Conservation (phyloP, 257 asterid genomes). For the Nicotiana paniculata region DNA sequence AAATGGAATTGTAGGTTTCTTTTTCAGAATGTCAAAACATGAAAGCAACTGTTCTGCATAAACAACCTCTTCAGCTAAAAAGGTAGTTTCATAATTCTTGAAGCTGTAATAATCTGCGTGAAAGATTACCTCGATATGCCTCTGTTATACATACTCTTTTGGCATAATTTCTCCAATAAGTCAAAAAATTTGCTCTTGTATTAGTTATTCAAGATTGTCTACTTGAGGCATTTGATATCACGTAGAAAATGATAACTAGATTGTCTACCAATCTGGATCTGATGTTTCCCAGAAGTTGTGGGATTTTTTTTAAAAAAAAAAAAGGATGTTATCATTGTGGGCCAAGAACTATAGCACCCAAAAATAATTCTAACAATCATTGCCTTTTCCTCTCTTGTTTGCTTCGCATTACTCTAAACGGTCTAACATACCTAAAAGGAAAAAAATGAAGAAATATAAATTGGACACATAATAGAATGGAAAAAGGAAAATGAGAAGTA, state of each 20-base stretch:
- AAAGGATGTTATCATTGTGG: not conserved
- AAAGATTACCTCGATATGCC: not conserved
- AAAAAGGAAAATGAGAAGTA: not conserved
- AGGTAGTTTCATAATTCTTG: conserved; percentile 39
- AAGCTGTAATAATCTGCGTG: not conserved
- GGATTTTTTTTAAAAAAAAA: not conserved
- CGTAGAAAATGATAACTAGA: not conserved
- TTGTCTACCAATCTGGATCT: not conserved
- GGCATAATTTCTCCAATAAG: not conserved
- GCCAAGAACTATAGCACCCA: not conserved
- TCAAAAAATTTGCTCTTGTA: not conserved
- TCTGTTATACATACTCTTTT: not conserved
- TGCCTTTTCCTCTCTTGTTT: not conserved
- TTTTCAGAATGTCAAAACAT: conserved; percentile 74
- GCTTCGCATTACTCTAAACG: not conserved
- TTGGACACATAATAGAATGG: not conserved
- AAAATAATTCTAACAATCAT: not conserved
- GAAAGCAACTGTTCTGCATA: conserved; percentile 62
- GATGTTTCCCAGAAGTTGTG: not conserved
- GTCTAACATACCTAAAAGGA: not conserved
- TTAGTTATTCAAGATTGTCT: not conserved
- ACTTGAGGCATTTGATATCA: not conserved
- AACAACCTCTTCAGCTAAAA: conserved; percentile 70
- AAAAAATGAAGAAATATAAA: not conserved
- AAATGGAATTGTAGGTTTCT: conserved; percentile 43